A percentile compares a stretch with the other conserved stretches of the same genome.
Conservation (phyloP, 208 protist genomes). For the Leptomonas seymouri region DNA sequence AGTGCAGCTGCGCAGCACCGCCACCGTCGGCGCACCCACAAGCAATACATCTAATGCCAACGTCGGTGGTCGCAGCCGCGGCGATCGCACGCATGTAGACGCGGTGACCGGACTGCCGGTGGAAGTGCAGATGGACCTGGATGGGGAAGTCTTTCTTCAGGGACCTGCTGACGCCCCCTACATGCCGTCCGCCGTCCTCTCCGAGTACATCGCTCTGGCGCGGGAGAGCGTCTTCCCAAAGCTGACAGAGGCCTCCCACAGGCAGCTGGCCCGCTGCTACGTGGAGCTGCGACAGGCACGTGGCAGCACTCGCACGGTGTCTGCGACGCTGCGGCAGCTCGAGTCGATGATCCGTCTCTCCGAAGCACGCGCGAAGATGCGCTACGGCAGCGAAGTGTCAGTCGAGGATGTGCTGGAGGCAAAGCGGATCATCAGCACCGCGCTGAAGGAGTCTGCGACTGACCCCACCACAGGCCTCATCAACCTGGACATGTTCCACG, state of each 20-base stretch:
- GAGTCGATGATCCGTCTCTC: slow-evolving; percentile 98
- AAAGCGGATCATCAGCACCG: slow-evolving; percentile 87
- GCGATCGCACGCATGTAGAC: slow-evolving; percentile 27
- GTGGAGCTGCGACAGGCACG: slow-evolving; percentile 91
- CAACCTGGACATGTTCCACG: slow-evolving; percentile 90
- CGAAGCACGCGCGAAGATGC: slow-evolving; percentile 94
- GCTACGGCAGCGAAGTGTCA: slow-evolving; percentile 69
- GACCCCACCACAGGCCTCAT: slow-evolving; percentile 89
- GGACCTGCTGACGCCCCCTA: slow-evolving; percentile 53
- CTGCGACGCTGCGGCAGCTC: slow-evolving; percentile 98
- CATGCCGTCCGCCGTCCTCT: slow-evolving; percentile 82
- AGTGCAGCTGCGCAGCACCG: slow-evolving; percentile 15
- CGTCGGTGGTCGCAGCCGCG: slow-evolving; percentile 9
- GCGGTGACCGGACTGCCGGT: slow-evolving; percentile 42
- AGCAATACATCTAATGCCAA: not conserved
- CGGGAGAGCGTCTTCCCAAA: slow-evolving; percentile 82
- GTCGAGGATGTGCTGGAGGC: slow-evolving; percentile 91
- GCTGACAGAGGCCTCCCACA: slow-evolving; percentile 90
- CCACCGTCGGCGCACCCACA: not conserved
- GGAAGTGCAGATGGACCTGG: slow-evolving; percentile 60
- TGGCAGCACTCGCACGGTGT: slow-evolving; percentile 93
- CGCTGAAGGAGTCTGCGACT: slow-evolving; percentile 88
- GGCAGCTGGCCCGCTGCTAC: slow-evolving; percentile 94
- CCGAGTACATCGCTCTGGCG: slow-evolving; percentile 94
- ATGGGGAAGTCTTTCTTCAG: slow-evolving; percentile 79